A percentile compares a stretch with the other conserved stretches of the same genome.
Conservation (phyloP, 352 stramenopile genomes). For the Pythium brassicae region DNA sequence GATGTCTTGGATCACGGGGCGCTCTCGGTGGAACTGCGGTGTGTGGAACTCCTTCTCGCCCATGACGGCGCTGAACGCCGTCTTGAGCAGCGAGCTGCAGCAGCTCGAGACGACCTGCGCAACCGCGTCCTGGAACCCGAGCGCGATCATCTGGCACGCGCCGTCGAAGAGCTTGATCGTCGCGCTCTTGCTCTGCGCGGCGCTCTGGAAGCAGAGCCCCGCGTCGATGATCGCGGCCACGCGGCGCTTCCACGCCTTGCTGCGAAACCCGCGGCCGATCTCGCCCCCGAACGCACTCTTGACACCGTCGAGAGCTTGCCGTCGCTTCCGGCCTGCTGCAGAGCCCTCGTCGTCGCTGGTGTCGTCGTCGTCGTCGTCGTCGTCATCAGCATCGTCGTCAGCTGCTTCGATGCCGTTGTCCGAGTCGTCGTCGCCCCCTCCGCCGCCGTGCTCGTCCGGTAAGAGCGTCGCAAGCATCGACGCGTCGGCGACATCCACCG, state of each 20-base stretch:
- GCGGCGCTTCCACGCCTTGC: constrained; percentile 58
- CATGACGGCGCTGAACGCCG: constrained; percentile 56
- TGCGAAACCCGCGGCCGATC: constrained; percentile 41
- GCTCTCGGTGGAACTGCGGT: constrained; percentile 43
- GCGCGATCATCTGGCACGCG: constrained; percentile 52
- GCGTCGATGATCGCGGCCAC: constrained; percentile 52
- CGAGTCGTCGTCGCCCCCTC: constrained; percentile 9
- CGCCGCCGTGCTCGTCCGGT: constrained; percentile 31
- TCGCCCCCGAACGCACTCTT: constrained; percentile 48
- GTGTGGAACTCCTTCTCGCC: constrained; percentile 59
- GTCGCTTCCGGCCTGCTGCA: no score
- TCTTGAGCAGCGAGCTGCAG: constrained; percentile 56
- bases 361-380: constrained; percentile 36
- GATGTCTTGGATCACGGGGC: constrained; percentile 45
- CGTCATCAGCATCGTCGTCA: constrained; percentile 14
- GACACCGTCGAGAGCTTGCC: constrained; percentile 19
- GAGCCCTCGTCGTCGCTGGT: constrained; percentile 18
- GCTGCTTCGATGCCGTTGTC: constrained; percentile 24
- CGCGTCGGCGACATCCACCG: constrained; percentile 54
- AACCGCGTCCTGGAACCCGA: constrained; percentile 54
- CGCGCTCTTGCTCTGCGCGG: constrained; percentile 24
- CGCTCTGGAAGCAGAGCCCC: constrained; percentile 43
- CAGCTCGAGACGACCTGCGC: constrained; percentile 60
- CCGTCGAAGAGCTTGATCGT: constrained; percentile 58
- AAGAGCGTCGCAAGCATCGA: constrained; percentile 44